phyloP scores from a whole-genome alignment of 169 alveolate species.

The Plasmodium vinckei region DNA sequence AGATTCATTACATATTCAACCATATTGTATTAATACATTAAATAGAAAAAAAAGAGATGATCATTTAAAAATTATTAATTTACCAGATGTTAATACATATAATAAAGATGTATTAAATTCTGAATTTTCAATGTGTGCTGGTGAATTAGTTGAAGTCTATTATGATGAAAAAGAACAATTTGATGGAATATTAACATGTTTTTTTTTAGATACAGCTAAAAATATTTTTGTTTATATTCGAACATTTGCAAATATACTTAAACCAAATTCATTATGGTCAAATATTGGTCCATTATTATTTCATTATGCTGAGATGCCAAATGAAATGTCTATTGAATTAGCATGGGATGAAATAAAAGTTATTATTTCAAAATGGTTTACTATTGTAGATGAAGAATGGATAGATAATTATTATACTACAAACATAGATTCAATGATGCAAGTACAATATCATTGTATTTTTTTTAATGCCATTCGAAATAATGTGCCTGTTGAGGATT shows the following conservation, averaged over 20 bases:
- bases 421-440: constrained; percentile 91
- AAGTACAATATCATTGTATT: constrained; percentile 91
- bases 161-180: constrained; percentile 83
- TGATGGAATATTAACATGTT: constrained; percentile 96
- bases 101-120: constrained; percentile 64
- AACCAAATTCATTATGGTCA: constrained; percentile 96
- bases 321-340: constrained; percentile 93
- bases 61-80: constrained; percentile 87
- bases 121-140: constrained; percentile 97
- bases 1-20: constrained; percentile 83
- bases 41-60: constrained; percentile 90
- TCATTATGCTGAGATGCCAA: constrained; percentile 95
- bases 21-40: constrained; percentile 87
- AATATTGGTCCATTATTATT: constrained; percentile 98
- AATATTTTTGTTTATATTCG: constrained; percentile 96
- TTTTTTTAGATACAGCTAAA: constrained; percentile 98
- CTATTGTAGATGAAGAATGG: constrained; percentile 87
- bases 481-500: constrained; percentile 59
- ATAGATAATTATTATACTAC: constrained; percentile 91
- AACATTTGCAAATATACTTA: constrained; percentile 91
- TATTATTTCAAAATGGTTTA: constrained; percentile 88
- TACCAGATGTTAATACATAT: constrained; percentile 96
- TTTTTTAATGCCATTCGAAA: constrained; percentile 91
- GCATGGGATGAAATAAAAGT: constrained; percentile 94
- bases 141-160: constrained; percentile 95